Percentiles rank a stretch among this genome's conserved stretches.
phyloP scores from a whole-genome alignment of 495 filamentous ascomycete genomes.

The Cercophora samala region DNA sequence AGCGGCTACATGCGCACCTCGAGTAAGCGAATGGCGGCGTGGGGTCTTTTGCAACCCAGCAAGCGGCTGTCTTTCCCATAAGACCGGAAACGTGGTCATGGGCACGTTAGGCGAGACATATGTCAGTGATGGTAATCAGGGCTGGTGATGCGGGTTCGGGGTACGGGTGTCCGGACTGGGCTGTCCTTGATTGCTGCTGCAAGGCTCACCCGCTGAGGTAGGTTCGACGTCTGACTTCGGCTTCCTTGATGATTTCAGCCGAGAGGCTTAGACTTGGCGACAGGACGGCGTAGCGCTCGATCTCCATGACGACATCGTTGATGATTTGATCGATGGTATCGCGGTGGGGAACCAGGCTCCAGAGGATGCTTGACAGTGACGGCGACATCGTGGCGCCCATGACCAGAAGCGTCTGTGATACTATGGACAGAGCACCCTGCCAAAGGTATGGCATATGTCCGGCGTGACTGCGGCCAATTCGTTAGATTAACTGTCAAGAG shows the following conservation, averaged over 20 bases:
- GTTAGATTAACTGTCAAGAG: constrained; percentile 39
- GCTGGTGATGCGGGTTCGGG: constrained; percentile 3
- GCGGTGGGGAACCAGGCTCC: constrained; percentile 51
- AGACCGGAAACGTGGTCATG: constrained; percentile 27
- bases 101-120: constrained; percentile 18
- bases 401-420: constrained; percentile 73
- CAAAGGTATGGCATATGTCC: constrained; percentile 85
- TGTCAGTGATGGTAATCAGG: background rate
- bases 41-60: constrained; percentile 16
- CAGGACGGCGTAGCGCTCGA: constrained; percentile 67
- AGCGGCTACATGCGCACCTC: constrained; percentile 22
- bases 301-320: constrained; percentile 67
- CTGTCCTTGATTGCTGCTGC: constrained; percentile 5
- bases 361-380: constrained; percentile 62
- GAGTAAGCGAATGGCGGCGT: constrained; percentile 24
- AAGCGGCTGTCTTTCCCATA: constrained; percentile 23
- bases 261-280: constrained; percentile 70
- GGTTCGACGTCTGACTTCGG: constrained; percentile 62
- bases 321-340: constrained; percentile 70
- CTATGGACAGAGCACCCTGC: constrained; percentile 79
- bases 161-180: background rate
- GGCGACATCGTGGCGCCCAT: constrained; percentile 86
- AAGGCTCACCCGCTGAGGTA: constrained; percentile 45
- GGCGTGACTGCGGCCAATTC: constrained; percentile 59
- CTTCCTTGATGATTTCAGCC: constrained; percentile 75